Evolutionary conservation across 2,329 filamentous ascomycete species (phyloP).

Genomic region (Teratosphaeria viscida): DNA sequence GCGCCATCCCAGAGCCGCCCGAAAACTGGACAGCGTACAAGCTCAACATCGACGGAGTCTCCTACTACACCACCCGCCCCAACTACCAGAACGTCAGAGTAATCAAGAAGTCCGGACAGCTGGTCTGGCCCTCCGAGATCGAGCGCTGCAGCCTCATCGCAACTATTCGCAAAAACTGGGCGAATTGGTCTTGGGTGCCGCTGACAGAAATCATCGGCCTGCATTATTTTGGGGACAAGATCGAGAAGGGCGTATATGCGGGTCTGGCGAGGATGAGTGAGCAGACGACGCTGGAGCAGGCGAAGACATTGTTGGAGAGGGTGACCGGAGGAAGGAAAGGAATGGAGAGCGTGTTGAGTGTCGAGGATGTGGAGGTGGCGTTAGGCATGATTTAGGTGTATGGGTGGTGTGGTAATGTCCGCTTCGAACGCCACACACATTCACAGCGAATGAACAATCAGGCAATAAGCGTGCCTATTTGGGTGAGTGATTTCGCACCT

Average conservation of each 20-base stretch:
- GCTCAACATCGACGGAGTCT: background rate
- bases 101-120: background rate
- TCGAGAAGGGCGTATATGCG: background rate
- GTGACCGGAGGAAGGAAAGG: background rate
- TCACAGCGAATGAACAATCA: background rate
- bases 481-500: background rate
- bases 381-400: background rate
- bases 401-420: no score
- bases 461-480: background rate
- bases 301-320: background rate
- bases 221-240: background rate
- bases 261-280: background rate
- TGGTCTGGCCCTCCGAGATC: background rate
- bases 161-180: background rate
- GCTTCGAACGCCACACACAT: background rate
- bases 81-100: background rate
- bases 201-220: background rate
- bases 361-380: background rate
- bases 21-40: background rate
- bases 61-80: background rate
- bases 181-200: background rate
- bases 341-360: background rate
- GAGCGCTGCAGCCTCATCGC: background rate
- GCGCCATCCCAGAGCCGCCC: background rate
- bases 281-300: background rate